Evolutionary conservation across 2,329 filamentous ascomycete genomes (phyloP), one percentile per base, ranked within the genome.

Genomic region (Aschersonia sp.): DNA sequence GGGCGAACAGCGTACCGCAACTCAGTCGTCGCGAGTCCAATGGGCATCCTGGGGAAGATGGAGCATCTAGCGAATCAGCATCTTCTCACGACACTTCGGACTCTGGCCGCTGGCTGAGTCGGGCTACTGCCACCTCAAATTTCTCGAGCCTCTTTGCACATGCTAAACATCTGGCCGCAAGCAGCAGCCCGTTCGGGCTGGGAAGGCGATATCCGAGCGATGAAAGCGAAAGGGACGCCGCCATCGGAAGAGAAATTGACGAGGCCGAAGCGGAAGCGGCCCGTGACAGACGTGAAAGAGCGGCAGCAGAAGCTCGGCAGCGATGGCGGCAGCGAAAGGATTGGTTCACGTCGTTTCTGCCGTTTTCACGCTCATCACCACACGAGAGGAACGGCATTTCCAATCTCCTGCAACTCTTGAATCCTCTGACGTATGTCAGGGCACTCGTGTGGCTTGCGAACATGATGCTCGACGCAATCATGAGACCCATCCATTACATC

Each of bases 381-480:
- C 1, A 8, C 2, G 8, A 46, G 39, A 2, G 22, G 9, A 32
- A 11, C 11, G 43, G 29, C 22, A 5, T 10, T 37, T 57, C 5
- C 48, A n/a, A 30, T 35, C 59, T 58, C 53, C 54, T 54, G 51
- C 54, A 54, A 14, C 49, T 64, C 3, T 44, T 63, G 4, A 56
- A 63, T 31, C 63, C 62, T 0, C 52, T 56, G 48, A 63, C 59
- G 5, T 65, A 65, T 32, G 5, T 63, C 1, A 47, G 56, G 14
- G 51, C 53, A 4, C 10, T 59, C 12, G 49, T 48, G 12, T 60
- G 58, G 57, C 6, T 56, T 5, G 40, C 58, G 11, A 53, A 55
- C 12, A 44, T 41, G 12, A 44, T 52, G 29, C 53, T 56, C 47
- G 53, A 61, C 37, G 45, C 47, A 14, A 29, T 56, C 5, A 31